Evolutionary conservation across 1,284 basidiomycete genomes (phyloP).

Genomic region (Xanthoconium separans): DNA sequence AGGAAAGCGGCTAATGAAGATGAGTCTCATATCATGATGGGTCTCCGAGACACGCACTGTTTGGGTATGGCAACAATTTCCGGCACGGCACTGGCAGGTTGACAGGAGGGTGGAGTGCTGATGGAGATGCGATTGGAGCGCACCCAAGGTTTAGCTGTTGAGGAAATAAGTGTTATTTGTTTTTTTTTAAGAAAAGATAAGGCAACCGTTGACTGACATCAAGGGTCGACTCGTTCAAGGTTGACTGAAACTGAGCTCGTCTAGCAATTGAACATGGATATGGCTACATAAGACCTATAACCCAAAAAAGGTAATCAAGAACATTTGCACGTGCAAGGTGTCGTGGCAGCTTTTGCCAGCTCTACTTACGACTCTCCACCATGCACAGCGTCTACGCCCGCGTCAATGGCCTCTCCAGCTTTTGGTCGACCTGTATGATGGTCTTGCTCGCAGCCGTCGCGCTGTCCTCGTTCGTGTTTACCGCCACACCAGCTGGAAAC

Average conservation of each 20-base stretch:
- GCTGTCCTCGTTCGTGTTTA: constrained; percentile 66
- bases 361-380: neutral
- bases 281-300: too few species aligned
- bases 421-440: constrained; percentile 79
- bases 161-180: neutral
- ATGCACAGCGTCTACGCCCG: constrained; percentile 74
- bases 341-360: neutral
- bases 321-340: constrained; percentile 10
- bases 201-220: neutral
- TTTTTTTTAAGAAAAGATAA: too few species aligned
- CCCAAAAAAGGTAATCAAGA: constrained; percentile 5
- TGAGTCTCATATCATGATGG: constrained; percentile 10
- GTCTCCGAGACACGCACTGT: constrained; percentile 13
- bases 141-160: neutral
- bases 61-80: constrained; percentile 25
- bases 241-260: constrained; percentile 11
- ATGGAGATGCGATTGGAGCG: constrained; percentile 13
- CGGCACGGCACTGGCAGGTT: constrained; percentile 8
- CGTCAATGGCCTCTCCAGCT: constrained; percentile 70
- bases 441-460: constrained; percentile 73
- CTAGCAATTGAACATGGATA: neutral
- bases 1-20: neutral
- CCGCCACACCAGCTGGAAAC: constrained; percentile 54
- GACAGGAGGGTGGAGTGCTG: neutral
- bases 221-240: constrained; percentile 12